phyloP scores from a whole-genome alignment of 1,139 yeast genomes.

The Spencermartinsiella ligniputridi region DNA sequence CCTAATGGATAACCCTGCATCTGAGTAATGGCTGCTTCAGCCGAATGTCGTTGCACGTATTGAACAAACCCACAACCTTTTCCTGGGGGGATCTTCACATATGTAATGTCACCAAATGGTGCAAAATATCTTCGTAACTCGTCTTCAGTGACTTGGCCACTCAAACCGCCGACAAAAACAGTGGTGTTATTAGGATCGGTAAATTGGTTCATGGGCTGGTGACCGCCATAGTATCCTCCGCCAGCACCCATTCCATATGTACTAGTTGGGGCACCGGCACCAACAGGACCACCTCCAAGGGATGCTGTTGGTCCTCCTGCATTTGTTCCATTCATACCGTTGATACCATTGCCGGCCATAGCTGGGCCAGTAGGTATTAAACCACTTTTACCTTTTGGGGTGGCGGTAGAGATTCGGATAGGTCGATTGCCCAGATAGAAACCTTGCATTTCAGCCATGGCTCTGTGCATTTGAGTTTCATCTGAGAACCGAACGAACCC shows the following conservation, averaged over 20 bases:
- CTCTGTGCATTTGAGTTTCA: constrained; percentile 68
- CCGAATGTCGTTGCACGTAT: constrained; percentile 71
- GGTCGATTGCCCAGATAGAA: constrained; percentile 67
- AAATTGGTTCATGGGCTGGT: constrained; percentile 46
- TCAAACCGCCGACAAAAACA: constrained; percentile 89
- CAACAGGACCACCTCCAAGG: constrained; percentile 7
- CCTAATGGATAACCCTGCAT: constrained; percentile 93
- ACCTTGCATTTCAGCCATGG: constrained; percentile 81
- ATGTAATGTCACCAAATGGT: constrained; percentile 80
- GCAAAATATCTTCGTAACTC: constrained; percentile 69
- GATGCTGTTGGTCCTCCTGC: constrained; percentile 27
- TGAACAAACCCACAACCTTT: constrained; percentile 94
- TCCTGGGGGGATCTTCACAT: constrained; percentile 85
- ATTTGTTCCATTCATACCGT: constrained; percentile 9
- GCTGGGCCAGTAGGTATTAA: constrained; percentile 2
- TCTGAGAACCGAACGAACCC: constrained; percentile 84
- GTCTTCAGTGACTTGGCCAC: constrained; percentile 70
- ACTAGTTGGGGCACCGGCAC: constrained; percentile 3
- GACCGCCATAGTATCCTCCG: constrained; percentile 26
- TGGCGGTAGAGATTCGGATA: constrained; percentile 70
- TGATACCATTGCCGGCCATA: constrained; percentile 3
- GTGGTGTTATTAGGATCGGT: constrained; percentile 84
- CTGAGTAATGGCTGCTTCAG: constrained; percentile 83
- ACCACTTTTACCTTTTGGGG: constrained; percentile 52
- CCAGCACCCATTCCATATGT: not conserved